Base-by-base conservation (phyloP, 108 stramenopile genomes). In the Nannochloropsis oceanica region DNA sequence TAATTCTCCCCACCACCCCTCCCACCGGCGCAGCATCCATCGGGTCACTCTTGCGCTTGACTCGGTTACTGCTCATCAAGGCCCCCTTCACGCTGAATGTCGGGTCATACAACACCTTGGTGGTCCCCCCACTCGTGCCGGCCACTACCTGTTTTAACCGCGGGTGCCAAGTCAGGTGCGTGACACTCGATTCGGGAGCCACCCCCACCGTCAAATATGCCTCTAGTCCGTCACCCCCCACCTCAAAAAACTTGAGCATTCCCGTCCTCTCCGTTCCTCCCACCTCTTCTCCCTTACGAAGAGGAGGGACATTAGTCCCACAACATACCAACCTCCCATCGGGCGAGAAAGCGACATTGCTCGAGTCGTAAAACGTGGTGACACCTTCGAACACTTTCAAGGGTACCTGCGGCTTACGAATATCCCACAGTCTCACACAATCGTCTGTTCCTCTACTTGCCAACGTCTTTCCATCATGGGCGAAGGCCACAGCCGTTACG, bases 81-180 rank as follows among this genome's bases (percentile, higher is more conserved):
- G 90, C 90, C 43, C 90, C 90, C 87, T 91, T 91, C 43, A 85
- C 87, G 43, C 89, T 87, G 43, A 91, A 89, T 14, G 86, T 44
- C 13, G 90, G 87, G 85, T 91, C 90, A 86, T 89, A 91, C 85
- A 91, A 85, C 12, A 91, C 89, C 24, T 83, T 87, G 34, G 88
- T 81, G 5, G 81, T 83, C 42, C 90, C 89, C 42, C 27, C 25
- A 12, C 89, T 90, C 24, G 84, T 82, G 13, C 27, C 42, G 8
- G 42, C 27, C 2, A 82, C 79, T 12, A 88, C 42, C 50, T 88
- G 87, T 13, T 85, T 84, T 27, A 84, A 80, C 42, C 50, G 80
- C 43, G 84, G 34, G 84, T 88, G 87, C 87, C 87, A 88, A 26
- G 81, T 80, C 81, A 85, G 79, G 11, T 84, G 81, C 42, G 43